phyloP scores from a whole-genome alignment of 2,329 filamentous ascomycete species.

The Zymoseptoria brevis region DNA sequence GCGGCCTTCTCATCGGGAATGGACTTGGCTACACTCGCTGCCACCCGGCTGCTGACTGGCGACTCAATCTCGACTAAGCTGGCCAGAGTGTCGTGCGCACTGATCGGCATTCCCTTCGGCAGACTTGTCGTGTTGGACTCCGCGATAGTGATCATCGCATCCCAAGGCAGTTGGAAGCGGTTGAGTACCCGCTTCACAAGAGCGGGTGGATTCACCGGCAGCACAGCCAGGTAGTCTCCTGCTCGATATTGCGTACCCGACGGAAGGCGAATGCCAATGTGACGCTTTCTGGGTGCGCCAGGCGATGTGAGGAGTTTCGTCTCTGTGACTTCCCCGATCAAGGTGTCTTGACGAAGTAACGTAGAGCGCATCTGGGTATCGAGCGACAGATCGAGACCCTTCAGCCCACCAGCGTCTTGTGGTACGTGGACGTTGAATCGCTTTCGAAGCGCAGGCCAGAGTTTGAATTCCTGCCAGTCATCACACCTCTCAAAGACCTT shows the following conservation, averaged over 20 bases:
- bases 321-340: slow-evolving; percentile 41
- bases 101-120: slow-evolving; percentile 53
- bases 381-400: slow-evolving; percentile 13
- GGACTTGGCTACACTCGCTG: slow-evolving; percentile 40
- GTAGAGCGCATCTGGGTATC: background rate
- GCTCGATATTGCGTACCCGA: slow-evolving; percentile 54
- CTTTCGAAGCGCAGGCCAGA: slow-evolving; percentile 46
- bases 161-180: slow-evolving; percentile 60
- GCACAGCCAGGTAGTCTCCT: slow-evolving; percentile 63
- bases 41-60: slow-evolving; percentile 59
- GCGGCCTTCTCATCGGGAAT: slow-evolving; percentile 44
- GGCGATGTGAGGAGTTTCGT: slow-evolving; percentile 45
- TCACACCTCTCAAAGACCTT: slow-evolving; percentile 47
- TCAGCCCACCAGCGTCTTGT: slow-evolving; percentile 3
- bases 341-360: background rate
- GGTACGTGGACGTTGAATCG: slow-evolving; percentile 23
- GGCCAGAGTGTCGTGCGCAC: slow-evolving; percentile 56
- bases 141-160: slow-evolving; percentile 41
- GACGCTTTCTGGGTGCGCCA: slow-evolving; percentile 50
- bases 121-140: slow-evolving; percentile 54
- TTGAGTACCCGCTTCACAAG: slow-evolving; percentile 56
- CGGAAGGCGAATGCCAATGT: slow-evolving; percentile 39
- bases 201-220: slow-evolving; percentile 57
- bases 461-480: slow-evolving; percentile 53
- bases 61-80: slow-evolving; percentile 67